phyloP scores from a whole-genome alignment of 2,329 filamentous ascomycete species.

The Colletotrichum ledebouriae region DNA sequence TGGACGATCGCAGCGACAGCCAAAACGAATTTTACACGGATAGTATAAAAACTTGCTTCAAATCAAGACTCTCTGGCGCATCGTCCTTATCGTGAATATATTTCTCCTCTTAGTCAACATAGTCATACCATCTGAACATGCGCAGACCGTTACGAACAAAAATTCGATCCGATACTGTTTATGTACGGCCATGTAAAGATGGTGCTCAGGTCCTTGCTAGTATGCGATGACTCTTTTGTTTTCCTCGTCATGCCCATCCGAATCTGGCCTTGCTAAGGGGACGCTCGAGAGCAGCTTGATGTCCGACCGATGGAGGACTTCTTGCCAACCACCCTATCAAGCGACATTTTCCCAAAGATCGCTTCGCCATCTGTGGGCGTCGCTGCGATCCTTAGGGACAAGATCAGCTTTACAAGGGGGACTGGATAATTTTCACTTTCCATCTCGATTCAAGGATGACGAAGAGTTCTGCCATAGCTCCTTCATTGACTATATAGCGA shows the following conservation, averaged over 20 bases:
- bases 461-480: background rate
- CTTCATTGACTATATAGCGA: background rate
- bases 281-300: background rate
- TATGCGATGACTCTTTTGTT: too few species aligned
- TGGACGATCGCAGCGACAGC: too few species aligned
- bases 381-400: background rate
- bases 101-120: too few species aligned
- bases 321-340: background rate
- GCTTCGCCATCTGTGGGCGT: background rate
- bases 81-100: too few species aligned
- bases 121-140: too few species aligned
- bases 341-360: background rate
- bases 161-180: too few species aligned
- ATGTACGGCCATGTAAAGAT: too few species aligned
- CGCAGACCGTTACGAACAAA: too few species aligned
- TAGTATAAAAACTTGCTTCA: too few species aligned
- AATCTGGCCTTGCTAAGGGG: background rate
- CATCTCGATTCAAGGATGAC: background rate
- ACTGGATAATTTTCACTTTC: background rate
- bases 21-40: too few species aligned
- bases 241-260: background rate
- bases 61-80: too few species aligned
- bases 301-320: background rate
- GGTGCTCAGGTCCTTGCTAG: too few species aligned
- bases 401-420: background rate